Conservation (phyloP, 495 filamentous ascomycete genomes). For the Neurospora sublineolata region DNA sequence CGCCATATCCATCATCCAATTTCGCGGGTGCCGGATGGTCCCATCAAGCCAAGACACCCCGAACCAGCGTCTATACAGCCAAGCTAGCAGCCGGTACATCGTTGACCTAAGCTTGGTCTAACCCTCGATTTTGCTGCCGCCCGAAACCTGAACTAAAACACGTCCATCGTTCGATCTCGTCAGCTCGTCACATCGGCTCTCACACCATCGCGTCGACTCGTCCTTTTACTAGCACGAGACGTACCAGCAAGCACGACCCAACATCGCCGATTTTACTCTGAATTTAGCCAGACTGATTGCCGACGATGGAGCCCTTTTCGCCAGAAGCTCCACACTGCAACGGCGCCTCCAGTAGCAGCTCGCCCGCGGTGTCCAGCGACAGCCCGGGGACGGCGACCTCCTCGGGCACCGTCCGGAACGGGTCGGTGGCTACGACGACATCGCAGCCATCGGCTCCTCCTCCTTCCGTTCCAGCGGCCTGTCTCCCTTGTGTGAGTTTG, state of each 20-base stretch:
- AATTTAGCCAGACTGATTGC: conserved; percentile 9
- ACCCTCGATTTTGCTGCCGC: background rate
- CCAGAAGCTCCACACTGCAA: conserved; percentile 22
- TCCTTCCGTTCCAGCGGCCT: conserved; percentile 35
- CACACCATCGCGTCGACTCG: background rate
- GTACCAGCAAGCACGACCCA: background rate
- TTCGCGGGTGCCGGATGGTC: background rate
- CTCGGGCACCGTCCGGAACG: conserved; percentile 6
- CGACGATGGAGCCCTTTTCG: conserved; percentile 24
- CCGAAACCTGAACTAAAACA: background rate
- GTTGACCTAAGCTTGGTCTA: background rate
- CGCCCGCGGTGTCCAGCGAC: conserved; percentile 21
- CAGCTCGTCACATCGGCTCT: background rate
- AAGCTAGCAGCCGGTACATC: background rate
- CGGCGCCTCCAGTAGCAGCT: conserved; percentile 19
- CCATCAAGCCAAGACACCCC: background rate
- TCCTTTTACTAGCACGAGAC: background rate
- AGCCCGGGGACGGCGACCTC: conserved; percentile 24
- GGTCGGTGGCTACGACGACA: conserved; percentile 18
- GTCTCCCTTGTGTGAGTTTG: conserved; percentile 37
- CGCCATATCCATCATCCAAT: background rate
- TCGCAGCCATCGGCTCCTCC: conserved; percentile 20
- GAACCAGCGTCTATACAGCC: background rate
- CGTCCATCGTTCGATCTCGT: background rate
- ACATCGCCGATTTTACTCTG: background rate